phyloP scores from a whole-genome alignment of 2,329 filamentous ascomycete genomes.

The Diplodia intermedia region DNA sequence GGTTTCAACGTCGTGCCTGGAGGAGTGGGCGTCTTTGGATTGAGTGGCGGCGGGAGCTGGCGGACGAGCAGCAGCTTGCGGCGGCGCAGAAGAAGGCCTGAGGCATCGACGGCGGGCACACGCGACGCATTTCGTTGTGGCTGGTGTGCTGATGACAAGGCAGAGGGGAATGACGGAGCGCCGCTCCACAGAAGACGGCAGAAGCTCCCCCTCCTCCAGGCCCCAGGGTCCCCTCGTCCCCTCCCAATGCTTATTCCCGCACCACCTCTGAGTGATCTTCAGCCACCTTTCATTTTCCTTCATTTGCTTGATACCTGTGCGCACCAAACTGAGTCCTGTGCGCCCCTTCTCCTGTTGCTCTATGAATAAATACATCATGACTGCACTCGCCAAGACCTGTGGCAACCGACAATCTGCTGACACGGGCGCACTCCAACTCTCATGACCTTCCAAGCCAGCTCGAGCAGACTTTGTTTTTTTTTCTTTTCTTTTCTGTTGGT shows the following conservation, averaged over 20 bases:
- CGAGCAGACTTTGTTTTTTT: too few species aligned
- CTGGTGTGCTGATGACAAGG: conserved; percentile 19
- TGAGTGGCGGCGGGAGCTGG: conserved; percentile 6
- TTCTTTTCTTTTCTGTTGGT: too few species aligned
- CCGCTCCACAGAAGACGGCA: conserved; percentile 28
- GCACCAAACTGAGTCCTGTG: neutral
- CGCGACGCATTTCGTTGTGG: conserved; percentile 25
- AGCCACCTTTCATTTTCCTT: neutral
- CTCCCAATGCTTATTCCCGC: too few species aligned
- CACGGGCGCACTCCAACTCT: neutral
- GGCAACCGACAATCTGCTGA: neutral
- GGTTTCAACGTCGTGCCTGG: neutral
- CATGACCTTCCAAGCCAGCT: neutral
- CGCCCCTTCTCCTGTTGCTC: neutral
- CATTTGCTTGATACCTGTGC: neutral
- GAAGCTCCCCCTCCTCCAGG: neutral
- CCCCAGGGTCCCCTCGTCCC: neutral
- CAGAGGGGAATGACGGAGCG: conserved; percentile 15
- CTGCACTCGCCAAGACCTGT: conserved; percentile 11
- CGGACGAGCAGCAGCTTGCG: conserved; percentile 3
- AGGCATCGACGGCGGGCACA: conserved; percentile 5
- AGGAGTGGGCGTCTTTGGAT: conserved; percentile 10
- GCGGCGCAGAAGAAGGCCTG: conserved; percentile 4
- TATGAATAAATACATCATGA: neutral
- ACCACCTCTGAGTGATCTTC: neutral